A percentile compares a stretch with the other conserved stretches of the same genome.
Conservation (phyloP, 2,329 filamentous ascomycete species). For the Monilinia fructicola region DNA sequence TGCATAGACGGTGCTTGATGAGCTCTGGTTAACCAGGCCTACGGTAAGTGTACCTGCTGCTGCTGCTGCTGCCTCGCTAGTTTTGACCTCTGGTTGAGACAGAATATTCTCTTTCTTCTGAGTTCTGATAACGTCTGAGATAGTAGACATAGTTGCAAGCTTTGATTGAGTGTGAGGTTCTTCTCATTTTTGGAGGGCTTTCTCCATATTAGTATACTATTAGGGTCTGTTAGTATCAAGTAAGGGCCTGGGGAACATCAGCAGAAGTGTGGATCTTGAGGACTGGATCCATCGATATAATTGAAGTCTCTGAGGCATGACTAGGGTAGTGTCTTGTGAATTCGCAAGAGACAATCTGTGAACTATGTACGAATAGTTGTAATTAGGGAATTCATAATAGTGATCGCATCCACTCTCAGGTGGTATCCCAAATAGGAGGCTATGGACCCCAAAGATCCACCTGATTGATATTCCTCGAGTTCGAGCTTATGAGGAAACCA, state of each 20-base stretch:
- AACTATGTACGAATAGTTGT: no score
- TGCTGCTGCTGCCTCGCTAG: conserved; percentile 9
- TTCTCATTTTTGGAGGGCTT: neutral
- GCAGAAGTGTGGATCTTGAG: conserved; percentile 10
- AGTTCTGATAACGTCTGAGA: conserved; percentile 27
- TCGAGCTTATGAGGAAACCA: no score
- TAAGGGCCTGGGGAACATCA: neutral
- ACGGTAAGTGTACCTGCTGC: conserved; percentile 51
- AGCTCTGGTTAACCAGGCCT: conserved; percentile 65
- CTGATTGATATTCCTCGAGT: no score
- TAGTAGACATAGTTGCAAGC: conserved; percentile 28
- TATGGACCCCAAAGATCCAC: no score
- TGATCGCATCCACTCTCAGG: no score
- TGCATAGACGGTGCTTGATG: conserved; percentile 60
- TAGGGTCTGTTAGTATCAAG: neutral
- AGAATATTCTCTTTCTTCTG: conserved; percentile 28
- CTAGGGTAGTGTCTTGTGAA: conserved; percentile 17
- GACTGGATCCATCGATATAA: conserved; percentile 23
- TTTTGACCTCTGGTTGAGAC: conserved; percentile 23
- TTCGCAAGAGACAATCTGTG: neutral
- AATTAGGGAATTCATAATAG: no score
- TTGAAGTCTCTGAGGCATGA: conserved; percentile 18
- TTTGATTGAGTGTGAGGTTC: conserved; percentile 5
- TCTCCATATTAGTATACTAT: neutral
- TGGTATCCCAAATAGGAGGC: no score